Percentiles rank a stretch among this genome's conserved stretches.
These are phyloP conservation scores for Albugo candida DNA, from an alignment of 352 stramenopile genomes.

Conservation along the genomic window DNA sequence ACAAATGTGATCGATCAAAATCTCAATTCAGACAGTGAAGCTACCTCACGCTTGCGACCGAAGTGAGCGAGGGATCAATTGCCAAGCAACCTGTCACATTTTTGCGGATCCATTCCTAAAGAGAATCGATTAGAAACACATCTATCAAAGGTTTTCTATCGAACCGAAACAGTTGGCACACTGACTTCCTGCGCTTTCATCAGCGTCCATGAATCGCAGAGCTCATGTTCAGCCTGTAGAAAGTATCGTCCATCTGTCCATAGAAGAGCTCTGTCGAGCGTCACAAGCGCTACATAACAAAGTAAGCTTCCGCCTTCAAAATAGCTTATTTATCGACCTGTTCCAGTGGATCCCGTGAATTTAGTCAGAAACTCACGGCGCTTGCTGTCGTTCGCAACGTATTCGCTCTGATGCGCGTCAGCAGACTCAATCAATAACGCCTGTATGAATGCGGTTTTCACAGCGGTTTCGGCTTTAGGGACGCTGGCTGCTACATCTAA, in stretches of 20 bases:
- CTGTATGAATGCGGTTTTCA: slow-evolving; percentile 34
- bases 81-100: slow-evolving; percentile 71
- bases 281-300: slow-evolving; percentile 35
- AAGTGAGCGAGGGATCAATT: slow-evolving; percentile 91
- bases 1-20: slow-evolving; percentile 7
- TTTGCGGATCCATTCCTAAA: slow-evolving; percentile 46
- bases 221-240: slow-evolving; percentile 87
- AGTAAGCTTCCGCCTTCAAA: too few relatives aligned
- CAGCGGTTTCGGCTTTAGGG: slow-evolving; percentile 4
- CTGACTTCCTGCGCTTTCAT: slow-evolving; percentile 89
- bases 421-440: slow-evolving; percentile 91
- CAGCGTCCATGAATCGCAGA: slow-evolving; percentile 87
- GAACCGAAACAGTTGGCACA: slow-evolving; percentile 82
- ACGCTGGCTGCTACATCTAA: slow-evolving; percentile 9
- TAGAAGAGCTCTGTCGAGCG: slow-evolving; percentile 72
- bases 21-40: slow-evolving; percentile 13
- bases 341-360: slow-evolving; percentile 96
- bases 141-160: background rate
- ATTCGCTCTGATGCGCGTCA: slow-evolving; percentile 97
- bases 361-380: slow-evolving; percentile 88
- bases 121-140: background rate
- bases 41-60: slow-evolving; percentile 62
- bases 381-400: slow-evolving; percentile 91
- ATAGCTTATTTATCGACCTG: slow-evolving; percentile 20
- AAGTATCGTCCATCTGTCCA: slow-evolving; percentile 99